Percentiles rank a stretch among this genome's conserved stretches.
Conservation (phyloP, 352 stramenopile species). For the Phytophthora pluvialis region DNA sequence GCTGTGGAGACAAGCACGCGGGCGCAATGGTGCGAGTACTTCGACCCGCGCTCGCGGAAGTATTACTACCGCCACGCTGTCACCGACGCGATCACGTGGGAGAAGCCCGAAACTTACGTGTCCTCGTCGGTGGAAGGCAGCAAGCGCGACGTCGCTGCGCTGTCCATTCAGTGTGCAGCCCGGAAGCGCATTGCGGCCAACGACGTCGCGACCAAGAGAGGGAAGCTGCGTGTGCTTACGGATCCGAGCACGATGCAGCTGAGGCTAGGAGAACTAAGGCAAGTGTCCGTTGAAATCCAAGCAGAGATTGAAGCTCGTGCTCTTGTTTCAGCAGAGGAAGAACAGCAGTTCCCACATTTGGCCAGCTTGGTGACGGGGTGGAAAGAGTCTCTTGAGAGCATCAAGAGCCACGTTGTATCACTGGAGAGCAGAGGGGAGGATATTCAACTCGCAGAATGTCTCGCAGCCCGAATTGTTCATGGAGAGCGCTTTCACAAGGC, state of each 20-base stretch:
- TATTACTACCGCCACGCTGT: slow-evolving; percentile 41
- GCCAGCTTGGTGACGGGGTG: slow-evolving; percentile 37
- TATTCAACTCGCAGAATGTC: slow-evolving; percentile 37
- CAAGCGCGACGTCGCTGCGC: slow-evolving; percentile 41
- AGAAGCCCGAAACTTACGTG: slow-evolving; percentile 35
- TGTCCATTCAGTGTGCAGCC: slow-evolving; percentile 66
- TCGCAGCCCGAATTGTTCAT: slow-evolving; percentile 33
- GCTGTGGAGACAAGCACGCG: background rate
- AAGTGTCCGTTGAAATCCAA: slow-evolving; percentile 53
- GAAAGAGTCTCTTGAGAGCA: slow-evolving; percentile 31
- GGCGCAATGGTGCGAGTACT: slow-evolving; percentile 50
- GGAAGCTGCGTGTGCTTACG: slow-evolving; percentile 38
- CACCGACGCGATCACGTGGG: slow-evolving; percentile 40
- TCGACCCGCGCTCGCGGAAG: slow-evolving; percentile 44
- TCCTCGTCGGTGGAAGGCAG: slow-evolving; percentile 25
- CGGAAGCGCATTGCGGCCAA: slow-evolving; percentile 46
- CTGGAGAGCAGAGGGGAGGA: slow-evolving; percentile 41
- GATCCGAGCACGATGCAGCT: slow-evolving; percentile 38
- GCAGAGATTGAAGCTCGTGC: slow-evolving; percentile 41
- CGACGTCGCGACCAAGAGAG: slow-evolving; percentile 35
- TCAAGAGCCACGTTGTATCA: slow-evolving; percentile 45
- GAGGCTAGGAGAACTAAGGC: slow-evolving; percentile 49
- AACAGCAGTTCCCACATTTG: slow-evolving; percentile 47
- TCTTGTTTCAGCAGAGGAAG: slow-evolving; percentile 32
- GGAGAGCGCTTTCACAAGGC: slow-evolving; percentile 52